Evolutionary conservation across 164 flowering plant species (phyloP).

Genomic region (Stephania cephalantha): DNA sequence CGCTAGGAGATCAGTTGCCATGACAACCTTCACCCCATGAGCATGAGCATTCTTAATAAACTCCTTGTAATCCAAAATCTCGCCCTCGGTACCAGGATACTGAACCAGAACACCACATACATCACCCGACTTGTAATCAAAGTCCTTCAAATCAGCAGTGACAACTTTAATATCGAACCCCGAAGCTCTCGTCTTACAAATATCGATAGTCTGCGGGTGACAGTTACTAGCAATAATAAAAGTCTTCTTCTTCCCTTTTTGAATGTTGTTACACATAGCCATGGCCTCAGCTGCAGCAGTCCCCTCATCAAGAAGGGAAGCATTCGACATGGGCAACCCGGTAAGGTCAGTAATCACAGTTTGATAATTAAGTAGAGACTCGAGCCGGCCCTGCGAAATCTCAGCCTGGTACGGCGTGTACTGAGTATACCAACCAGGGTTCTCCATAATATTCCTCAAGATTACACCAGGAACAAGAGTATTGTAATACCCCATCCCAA

Average conservation of each 20-base stretch:
- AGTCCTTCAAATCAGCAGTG: slow-evolving; percentile 56
- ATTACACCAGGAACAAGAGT: slow-evolving; percentile 84
- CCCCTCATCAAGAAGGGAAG: slow-evolving; percentile 91
- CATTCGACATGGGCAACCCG: slow-evolving; percentile 97
- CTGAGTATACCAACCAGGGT: slow-evolving; percentile 98
- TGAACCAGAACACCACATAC: slow-evolving; percentile 98
- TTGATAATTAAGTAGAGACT: slow-evolving; percentile 81
- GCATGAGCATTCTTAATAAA: slow-evolving; percentile 86
- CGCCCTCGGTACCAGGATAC: slow-evolving; percentile 97
- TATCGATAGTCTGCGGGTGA: slow-evolving; percentile 88
- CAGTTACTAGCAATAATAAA: slow-evolving; percentile 82
- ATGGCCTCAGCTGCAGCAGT: slow-evolving; percentile 99
- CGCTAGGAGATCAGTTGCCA: slow-evolving; percentile 89
- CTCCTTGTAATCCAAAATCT: slow-evolving; percentile 80
- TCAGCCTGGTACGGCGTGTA: slow-evolving; percentile 99
- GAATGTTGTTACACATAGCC: slow-evolving; percentile 94
- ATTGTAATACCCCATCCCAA: slow-evolving; percentile 96
- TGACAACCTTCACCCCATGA: slow-evolving; percentile 92
- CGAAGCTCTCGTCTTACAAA: slow-evolving; percentile 83
- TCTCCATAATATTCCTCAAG: slow-evolving; percentile 91
- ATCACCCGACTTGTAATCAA: slow-evolving; percentile 72
- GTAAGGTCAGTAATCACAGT: slow-evolving; percentile 89
- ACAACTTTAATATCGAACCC: slow-evolving; percentile 84
- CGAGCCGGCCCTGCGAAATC: slow-evolving; percentile 90
- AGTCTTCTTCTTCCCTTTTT: slow-evolving; percentile 78